phyloP scores from a whole-genome alignment of 345 rosid species.

The Salix viminalis region DNA sequence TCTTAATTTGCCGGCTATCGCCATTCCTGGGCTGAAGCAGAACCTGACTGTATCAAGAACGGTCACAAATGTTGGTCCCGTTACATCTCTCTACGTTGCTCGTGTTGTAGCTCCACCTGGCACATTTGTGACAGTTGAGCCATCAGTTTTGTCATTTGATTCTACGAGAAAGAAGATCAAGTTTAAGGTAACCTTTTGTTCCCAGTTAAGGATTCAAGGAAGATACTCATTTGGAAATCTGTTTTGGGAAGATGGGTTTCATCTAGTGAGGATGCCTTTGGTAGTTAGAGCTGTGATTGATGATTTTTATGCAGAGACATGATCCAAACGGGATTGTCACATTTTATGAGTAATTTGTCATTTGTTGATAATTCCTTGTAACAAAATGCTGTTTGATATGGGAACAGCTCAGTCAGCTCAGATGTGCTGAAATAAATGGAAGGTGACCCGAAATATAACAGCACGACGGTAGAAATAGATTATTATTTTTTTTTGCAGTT shows the following conservation, averaged over 20 bases:
- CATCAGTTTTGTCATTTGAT: constrained; percentile 49
- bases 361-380: not conserved
- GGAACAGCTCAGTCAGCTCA: not conserved
- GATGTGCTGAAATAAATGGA: not conserved
- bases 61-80: constrained; percentile 62
- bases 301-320: constrained; percentile 27
- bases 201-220: constrained; percentile 42
- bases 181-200: constrained; percentile 38
- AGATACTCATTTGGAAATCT: constrained; percentile 51
- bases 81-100: constrained; percentile 41
- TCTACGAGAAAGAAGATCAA: constrained; percentile 38
- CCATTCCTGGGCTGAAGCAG: constrained; percentile 53
- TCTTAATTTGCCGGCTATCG: constrained; percentile 62
- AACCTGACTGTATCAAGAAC: constrained; percentile 46
- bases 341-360: not conserved
- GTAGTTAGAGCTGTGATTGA: constrained; percentile 36
- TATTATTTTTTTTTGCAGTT: not conserved
- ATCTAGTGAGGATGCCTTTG: constrained; percentile 45
- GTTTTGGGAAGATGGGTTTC: constrained; percentile 46
- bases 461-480: not conserved
- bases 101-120: constrained; percentile 52
- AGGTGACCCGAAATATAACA: not conserved
- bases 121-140: constrained; percentile 39
- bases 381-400: not conserved
- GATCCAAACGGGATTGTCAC: not conserved